Conservation (phyloP, 2,329 filamentous ascomycete genomes). For the Aureobasidium mangrovei region DNA sequence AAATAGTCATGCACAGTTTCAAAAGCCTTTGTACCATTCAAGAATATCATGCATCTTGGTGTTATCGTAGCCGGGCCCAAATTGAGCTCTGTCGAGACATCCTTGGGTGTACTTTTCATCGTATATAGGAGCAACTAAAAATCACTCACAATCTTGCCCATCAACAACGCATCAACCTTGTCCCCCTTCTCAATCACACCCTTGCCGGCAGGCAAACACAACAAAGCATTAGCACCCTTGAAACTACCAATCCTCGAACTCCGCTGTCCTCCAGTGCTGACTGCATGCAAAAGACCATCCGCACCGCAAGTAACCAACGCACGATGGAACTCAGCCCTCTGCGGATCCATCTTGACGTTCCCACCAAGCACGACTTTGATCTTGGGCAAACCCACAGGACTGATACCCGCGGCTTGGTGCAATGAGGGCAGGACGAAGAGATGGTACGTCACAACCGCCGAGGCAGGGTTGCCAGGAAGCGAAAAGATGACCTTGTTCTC, state of each 20-base stretch:
- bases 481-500: constrained; percentile 71
- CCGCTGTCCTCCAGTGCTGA: constrained; percentile 80
- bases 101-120: too few species aligned
- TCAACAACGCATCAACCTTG: constrained; percentile 68
- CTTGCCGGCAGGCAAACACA: constrained; percentile 59
- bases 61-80: too few species aligned
- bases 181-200: constrained; percentile 59
- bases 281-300: constrained; percentile 63
- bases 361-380: constrained; percentile 65
- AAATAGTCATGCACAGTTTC: too few species aligned
- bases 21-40: too few species aligned
- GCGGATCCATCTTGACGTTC: constrained; percentile 64
- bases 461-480: constrained; percentile 87
- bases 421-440: constrained; percentile 86
- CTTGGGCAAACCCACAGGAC: constrained; percentile 58
- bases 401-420: constrained; percentile 64
- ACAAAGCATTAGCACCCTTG: constrained; percentile 75
- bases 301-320: constrained; percentile 54
- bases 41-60: too few species aligned
- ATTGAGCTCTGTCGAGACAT: too few species aligned
- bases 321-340: constrained; percentile 83
- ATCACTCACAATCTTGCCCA: constrained; percentile 44
- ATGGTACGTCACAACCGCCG: constrained; percentile 85
- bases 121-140: too few species aligned
- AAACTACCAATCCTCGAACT: constrained; percentile 86